Percentiles rank a stretch among this genome's conserved stretches.
Evolutionary conservation across 2,329 filamentous ascomycete genomes (phyloP).

Genomic region (Calonectria multiphialidica): DNA sequence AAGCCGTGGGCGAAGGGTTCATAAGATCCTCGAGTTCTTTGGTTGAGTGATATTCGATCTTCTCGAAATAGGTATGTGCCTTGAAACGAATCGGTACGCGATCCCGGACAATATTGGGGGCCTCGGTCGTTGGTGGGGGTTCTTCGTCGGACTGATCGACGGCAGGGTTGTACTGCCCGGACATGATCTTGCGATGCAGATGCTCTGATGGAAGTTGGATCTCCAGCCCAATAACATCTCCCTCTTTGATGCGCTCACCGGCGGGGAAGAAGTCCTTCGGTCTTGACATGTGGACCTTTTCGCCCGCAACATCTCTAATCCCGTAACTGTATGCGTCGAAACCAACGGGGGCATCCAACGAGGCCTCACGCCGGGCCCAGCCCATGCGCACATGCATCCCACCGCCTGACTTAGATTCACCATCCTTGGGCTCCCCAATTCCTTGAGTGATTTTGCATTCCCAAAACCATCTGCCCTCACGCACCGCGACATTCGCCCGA

Average conservation of each 20-base stretch:
- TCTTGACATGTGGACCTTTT: slow-evolving; percentile 93
- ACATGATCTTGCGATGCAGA: slow-evolving; percentile 88
- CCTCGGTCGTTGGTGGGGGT: slow-evolving; percentile 65
- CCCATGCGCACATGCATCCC: slow-evolving; percentile 84
- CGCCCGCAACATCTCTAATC: slow-evolving; percentile 88
- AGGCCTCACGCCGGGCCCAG: slow-evolving; percentile 85
- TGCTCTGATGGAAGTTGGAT: slow-evolving; percentile 89
- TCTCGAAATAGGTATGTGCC: slow-evolving; percentile 92
- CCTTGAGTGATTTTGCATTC: slow-evolving; percentile 92
- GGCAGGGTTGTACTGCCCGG: slow-evolving; percentile 88
- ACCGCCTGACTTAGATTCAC: slow-evolving; percentile 59
- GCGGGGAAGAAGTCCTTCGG: slow-evolving; percentile 90
- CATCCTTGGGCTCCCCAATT: slow-evolving; percentile 59
- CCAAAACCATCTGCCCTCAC: slow-evolving; percentile 93
- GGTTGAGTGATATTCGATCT: slow-evolving; percentile 87
- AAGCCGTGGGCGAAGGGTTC: slow-evolving; percentile 71
- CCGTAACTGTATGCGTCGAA: slow-evolving; percentile 96
- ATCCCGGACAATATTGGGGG: slow-evolving; percentile 89
- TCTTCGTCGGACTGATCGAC: slow-evolving; percentile 77
- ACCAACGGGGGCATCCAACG: slow-evolving; percentile 84
- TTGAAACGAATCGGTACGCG: slow-evolving; percentile 96
- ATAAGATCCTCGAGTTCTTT: slow-evolving; percentile 90
- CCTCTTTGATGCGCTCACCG: slow-evolving; percentile 84
- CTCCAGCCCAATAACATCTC: slow-evolving; percentile 94
- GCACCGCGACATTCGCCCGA: slow-evolving; percentile 88